Evolutionary conservation across 177 flowering plant genomes (phyloP).

Genomic region (Telopea speciosissima): DNA sequence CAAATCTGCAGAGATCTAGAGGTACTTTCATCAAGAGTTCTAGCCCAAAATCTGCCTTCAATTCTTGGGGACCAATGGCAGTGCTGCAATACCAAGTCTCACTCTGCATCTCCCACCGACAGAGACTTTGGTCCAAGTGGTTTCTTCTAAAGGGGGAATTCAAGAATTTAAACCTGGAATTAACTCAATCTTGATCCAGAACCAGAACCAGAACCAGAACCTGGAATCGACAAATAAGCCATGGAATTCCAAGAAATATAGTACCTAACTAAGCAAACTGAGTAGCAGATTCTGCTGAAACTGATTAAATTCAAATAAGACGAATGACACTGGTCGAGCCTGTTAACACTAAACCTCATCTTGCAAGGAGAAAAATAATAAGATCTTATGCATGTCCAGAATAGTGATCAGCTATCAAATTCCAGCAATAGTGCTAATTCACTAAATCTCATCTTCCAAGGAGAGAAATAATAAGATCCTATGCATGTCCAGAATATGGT

Average conservation of each 20-base stretch:
- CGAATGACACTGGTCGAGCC: constrained; percentile 28
- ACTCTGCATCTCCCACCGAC: constrained; percentile 97
- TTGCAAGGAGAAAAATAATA: constrained; percentile 9
- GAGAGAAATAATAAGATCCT: background rate
- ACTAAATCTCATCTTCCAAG: constrained; percentile 15
- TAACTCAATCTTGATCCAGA: too few relatives aligned
- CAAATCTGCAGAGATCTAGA: too few relatives aligned
- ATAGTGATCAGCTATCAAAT: background rate
- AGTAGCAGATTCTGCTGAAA: constrained; percentile 5
- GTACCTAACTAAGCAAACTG: constrained; percentile 2
- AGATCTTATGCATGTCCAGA: background rate
- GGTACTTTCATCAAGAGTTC: too few relatives aligned
- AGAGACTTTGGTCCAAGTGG: constrained; percentile 84
- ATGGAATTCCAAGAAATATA: constrained; percentile 18
- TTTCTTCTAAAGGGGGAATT: constrained; percentile 86
- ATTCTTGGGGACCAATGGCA: too few relatives aligned
- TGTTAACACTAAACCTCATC: constrained; percentile 18
- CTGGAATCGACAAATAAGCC: too few relatives aligned
- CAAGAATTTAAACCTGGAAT: constrained; percentile 58
- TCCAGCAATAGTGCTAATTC: too few relatives aligned
- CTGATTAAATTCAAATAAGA: constrained; percentile 5
- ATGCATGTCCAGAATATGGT: background rate
- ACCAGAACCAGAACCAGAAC: too few relatives aligned
- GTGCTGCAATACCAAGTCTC: constrained; percentile 36
- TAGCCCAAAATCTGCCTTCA: too few relatives aligned